phyloP scores from a whole-genome alignment of 2,329 filamentous ascomycete genomes.

The Claviceps humidiphila region DNA sequence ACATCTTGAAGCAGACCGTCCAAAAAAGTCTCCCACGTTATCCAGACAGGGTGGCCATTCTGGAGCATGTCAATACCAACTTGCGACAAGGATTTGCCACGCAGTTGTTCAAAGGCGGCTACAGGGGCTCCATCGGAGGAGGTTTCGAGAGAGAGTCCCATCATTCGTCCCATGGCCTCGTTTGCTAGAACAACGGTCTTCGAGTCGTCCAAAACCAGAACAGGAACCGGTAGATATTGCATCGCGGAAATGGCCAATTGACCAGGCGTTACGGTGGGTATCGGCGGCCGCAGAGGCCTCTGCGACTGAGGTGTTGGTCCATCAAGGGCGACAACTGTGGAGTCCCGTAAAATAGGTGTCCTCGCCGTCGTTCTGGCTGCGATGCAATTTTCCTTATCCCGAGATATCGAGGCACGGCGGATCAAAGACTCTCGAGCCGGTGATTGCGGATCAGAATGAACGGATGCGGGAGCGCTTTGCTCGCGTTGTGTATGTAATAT shows the following conservation, averaged over 20 bases:
- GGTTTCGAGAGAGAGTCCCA: conserved; percentile 36
- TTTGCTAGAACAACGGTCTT: conserved; percentile 65
- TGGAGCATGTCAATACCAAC: conserved; percentile 63
- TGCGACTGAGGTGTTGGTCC: conserved; percentile 22
- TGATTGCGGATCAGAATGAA: not conserved
- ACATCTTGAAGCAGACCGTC: conserved; percentile 37
- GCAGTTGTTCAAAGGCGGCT: conserved; percentile 43
- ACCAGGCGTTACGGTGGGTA: conserved; percentile 34
- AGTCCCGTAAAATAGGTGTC: conserved; percentile 19
- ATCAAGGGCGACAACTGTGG: conserved; percentile 9
- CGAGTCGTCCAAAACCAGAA: conserved; percentile 52
- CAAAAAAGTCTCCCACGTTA: conserved; percentile 46
- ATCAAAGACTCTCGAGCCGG: not conserved
- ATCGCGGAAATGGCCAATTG: conserved; percentile 54
- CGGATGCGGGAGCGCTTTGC: not conserved
- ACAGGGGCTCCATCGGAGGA: conserved; percentile 26
- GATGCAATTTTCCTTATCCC: conserved; percentile 15
- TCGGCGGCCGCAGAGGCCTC: conserved; percentile 26
- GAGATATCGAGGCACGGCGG: not conserved
- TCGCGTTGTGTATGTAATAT: not conserved
- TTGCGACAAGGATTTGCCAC: conserved; percentile 53
- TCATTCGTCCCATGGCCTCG: conserved; percentile 57
- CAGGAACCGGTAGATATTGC: conserved; percentile 60
- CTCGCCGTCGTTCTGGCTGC: conserved; percentile 14
- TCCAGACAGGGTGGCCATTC: conserved; percentile 47